These are phyloP conservation scores for Pleurotus tuoliensis DNA, from an alignment of 768 basidiomycete species.

Conservation along the genomic window DNA sequence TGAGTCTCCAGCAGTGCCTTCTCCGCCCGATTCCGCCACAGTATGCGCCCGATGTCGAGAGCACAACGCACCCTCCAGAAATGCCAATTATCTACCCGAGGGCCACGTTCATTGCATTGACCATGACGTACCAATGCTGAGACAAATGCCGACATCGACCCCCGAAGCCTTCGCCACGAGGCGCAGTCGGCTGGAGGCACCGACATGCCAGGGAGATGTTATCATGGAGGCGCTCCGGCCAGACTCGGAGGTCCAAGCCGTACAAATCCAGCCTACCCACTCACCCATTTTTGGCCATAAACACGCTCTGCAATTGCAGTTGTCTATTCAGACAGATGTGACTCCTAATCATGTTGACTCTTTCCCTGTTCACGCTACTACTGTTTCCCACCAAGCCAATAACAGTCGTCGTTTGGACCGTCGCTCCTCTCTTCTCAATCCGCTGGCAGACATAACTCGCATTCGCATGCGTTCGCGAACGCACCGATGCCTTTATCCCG, in stretches of 20 bases:
- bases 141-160: slow-evolving; percentile 16
- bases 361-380: slow-evolving; percentile 9
- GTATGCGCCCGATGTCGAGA: slow-evolving; percentile 5
- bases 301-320: background rate
- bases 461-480: slow-evolving; percentile 68
- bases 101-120: slow-evolving; percentile 21
- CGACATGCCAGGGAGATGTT: background rate
- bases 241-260: background rate
- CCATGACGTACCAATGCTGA: slow-evolving; percentile 20
- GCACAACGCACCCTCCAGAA: slow-evolving; percentile 7
- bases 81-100: slow-evolving; percentile 17
- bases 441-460: slow-evolving; percentile 72
- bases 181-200: slow-evolving; percentile 15
- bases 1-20: slow-evolving; percentile 22
- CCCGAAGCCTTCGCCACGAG: slow-evolving; percentile 26
- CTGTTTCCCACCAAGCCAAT: slow-evolving; percentile 13
- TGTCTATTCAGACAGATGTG: background rate
- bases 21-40: background rate
- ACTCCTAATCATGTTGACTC: slow-evolving; percentile 3
- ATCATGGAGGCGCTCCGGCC: background rate
- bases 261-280: background rate
- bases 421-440: slow-evolving; percentile 33
- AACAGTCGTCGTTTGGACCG: slow-evolving; percentile 15
- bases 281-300: background rate
- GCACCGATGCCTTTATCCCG: slow-evolving; percentile 82